A percentile compares a stretch with the other conserved stretches of the same genome.
Conservation (phyloP, 2,329 filamentous ascomycete species). For the Aspergillus cejpii region DNA sequence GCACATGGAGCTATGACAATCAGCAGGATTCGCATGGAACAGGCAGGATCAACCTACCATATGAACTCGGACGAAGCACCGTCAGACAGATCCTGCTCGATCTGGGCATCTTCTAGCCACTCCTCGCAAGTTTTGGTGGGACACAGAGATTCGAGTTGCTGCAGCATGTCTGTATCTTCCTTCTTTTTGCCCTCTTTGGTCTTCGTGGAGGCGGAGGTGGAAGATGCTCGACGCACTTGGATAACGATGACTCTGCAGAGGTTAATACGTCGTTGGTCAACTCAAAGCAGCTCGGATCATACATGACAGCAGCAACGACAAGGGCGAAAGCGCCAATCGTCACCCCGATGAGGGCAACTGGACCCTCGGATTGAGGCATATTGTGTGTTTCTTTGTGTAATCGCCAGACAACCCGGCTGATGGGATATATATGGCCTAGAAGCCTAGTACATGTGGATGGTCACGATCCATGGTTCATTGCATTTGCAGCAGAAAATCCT, state of each 20-base stretch:
- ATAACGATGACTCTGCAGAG: neutral
- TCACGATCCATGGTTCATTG: no score
- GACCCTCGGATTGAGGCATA: neutral
- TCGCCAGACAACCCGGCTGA: no score
- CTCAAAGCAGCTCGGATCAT: neutral
- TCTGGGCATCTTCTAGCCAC: neutral
- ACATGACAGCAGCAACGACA: neutral
- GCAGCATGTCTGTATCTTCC: neutral
- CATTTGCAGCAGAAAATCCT: no score
- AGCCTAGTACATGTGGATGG: no score
- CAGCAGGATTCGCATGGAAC: neutral
- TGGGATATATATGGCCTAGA: no score
- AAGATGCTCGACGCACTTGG: neutral
- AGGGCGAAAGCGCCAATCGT: neutral
- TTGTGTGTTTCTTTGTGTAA: no score
- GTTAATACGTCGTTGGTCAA: neutral
- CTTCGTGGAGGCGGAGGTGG: neutral
- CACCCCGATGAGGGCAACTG: neutral
- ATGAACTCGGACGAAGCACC: neutral
- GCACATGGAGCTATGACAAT: neutral
- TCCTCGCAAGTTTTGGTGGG: neutral
- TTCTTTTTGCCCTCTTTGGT: neutral
- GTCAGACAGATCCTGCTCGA: neutral
- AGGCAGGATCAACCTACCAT: neutral
- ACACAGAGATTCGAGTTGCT: neutral